Conservation (phyloP, 2,329 filamentous ascomycete species). For the Raffaelea arxii region DNA sequence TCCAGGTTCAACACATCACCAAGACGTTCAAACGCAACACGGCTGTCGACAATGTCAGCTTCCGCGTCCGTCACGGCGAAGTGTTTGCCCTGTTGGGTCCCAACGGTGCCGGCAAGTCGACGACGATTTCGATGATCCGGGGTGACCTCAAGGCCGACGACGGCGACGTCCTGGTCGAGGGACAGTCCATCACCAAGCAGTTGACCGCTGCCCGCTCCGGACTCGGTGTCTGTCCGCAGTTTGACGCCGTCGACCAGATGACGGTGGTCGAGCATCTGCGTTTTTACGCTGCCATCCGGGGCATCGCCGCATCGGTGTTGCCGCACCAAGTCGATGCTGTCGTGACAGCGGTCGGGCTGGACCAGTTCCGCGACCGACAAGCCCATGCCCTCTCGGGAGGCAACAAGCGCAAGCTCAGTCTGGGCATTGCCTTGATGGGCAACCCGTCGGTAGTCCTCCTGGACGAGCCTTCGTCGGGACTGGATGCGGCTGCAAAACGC, state of each 20-base stretch:
- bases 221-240: conserved; percentile 86
- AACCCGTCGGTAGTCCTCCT: conserved; percentile 81
- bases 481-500: conserved; percentile 84
- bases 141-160: conserved; percentile 73
- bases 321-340: conserved; percentile 70
- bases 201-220: conserved; percentile 63
- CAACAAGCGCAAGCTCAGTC: conserved; percentile 84
- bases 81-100: conserved; percentile 85
- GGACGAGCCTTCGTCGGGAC: conserved; percentile 80
- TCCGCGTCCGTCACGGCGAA: conserved; percentile 69
- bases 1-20: conserved; percentile 70
- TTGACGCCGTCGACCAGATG: conserved; percentile 83
- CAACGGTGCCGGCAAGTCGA: conserved; percentile 86
- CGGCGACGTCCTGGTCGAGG: conserved; percentile 76
- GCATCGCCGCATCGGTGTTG: conserved; percentile 64
- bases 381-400: conserved; percentile 75
- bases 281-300: conserved; percentile 80
- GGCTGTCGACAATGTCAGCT: conserved; percentile 82
- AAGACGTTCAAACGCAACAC: conserved; percentile 69
- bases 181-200: conserved; percentile 62
- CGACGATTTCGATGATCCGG: conserved; percentile 78
- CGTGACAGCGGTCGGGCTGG: conserved; percentile 69
- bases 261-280: conserved; percentile 76
- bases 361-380: conserved; percentile 62
- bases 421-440: conserved; percentile 86